Percentiles rank a stretch among this genome's conserved stretches.
phyloP scores from a whole-genome alignment of 116 monocot genomes.

The Cymodocea nodosa region DNA sequence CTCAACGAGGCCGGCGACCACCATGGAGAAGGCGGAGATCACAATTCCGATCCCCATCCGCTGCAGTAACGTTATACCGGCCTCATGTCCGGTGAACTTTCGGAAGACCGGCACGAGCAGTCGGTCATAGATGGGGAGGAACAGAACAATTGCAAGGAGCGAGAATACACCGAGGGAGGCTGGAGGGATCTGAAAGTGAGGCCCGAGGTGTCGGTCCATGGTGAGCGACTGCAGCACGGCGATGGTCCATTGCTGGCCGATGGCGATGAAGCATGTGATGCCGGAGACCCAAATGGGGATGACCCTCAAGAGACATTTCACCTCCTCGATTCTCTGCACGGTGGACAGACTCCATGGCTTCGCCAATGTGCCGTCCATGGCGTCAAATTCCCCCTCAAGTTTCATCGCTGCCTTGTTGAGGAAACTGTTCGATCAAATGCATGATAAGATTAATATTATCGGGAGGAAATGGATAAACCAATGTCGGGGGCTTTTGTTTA shows the following conservation, averaged over 20 bases:
- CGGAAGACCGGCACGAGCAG: constrained; percentile 33
- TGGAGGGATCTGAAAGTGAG: constrained; percentile 46
- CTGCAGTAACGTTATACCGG: constrained; percentile 43
- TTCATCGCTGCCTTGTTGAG: constrained; percentile 56
- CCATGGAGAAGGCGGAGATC: constrained; percentile 30
- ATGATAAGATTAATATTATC: not conserved
- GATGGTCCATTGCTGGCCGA: constrained; percentile 25
- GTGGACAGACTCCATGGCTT: constrained; percentile 50
- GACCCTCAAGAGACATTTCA: constrained; percentile 47
- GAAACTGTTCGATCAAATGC: constrained; percentile 21
- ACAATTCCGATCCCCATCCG: constrained; percentile 53
- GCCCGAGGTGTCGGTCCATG: constrained; percentile 38
- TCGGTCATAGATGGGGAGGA: constrained; percentile 63
- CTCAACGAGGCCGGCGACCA: constrained; percentile 27
- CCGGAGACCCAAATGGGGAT: constrained; percentile 57
- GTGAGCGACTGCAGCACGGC: constrained; percentile 39
- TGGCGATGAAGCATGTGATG: constrained; percentile 32
- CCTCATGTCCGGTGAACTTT: constrained; percentile 22
- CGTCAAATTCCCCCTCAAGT: constrained; percentile 10
- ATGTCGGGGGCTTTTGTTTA: constrained; percentile 3
- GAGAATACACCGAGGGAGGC: constrained; percentile 42
- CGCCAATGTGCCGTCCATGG: constrained; percentile 7
- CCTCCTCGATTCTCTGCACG: constrained; percentile 66
- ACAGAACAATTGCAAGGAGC: constrained; percentile 43
- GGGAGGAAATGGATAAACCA: not conserved